Evolutionary conservation across 2,329 filamentous ascomycete species (phyloP).

Genomic region (Moelleriella libera): DNA sequence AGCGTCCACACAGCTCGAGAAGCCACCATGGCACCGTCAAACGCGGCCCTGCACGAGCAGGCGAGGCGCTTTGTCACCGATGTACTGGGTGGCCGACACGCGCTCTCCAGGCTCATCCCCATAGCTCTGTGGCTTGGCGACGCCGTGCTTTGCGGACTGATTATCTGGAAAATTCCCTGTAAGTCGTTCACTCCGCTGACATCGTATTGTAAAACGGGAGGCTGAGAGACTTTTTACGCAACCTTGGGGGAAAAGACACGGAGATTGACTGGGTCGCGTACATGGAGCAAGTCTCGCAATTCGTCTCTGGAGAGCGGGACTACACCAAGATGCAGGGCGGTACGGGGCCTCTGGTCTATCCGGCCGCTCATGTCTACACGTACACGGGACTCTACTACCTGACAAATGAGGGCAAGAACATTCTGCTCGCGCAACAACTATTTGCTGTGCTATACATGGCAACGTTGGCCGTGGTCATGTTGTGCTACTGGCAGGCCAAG

Average conservation of each 20-base stretch:
- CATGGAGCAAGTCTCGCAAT: constrained; percentile 82
- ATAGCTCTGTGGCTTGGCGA: constrained; percentile 57
- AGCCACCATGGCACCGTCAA: constrained; percentile 12
- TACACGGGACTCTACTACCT: constrained; percentile 69
- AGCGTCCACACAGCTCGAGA: not conserved
- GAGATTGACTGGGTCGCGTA: constrained; percentile 98
- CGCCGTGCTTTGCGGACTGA: constrained; percentile 52
- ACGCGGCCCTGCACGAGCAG: constrained; percentile 11
- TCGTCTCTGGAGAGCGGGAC: constrained; percentile 71
- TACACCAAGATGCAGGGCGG: constrained; percentile 75
- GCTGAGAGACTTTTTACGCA: too few species aligned
- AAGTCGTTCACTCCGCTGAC: constrained; percentile 17
- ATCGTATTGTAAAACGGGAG: too few species aligned
- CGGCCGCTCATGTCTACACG: constrained; percentile 83
- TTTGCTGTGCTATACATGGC: constrained; percentile 71
- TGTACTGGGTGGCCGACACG: constrained; percentile 32
- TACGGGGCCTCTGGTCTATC: constrained; percentile 91
- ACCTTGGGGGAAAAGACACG: constrained; percentile 46
- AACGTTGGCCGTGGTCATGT: constrained; percentile 63
- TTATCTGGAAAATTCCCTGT: constrained; percentile 80
- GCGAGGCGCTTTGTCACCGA: constrained; percentile 21
- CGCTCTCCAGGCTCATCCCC: constrained; percentile 34
- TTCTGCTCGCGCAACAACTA: constrained; percentile 66
- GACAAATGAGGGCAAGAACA: constrained; percentile 63
- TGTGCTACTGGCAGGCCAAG: constrained; percentile 64